Percentiles rank a stretch among this genome's conserved stretches.
phyloP scores from a whole-genome alignment of 768 basidiomycete genomes.

The Boletus vinaceobasis region DNA sequence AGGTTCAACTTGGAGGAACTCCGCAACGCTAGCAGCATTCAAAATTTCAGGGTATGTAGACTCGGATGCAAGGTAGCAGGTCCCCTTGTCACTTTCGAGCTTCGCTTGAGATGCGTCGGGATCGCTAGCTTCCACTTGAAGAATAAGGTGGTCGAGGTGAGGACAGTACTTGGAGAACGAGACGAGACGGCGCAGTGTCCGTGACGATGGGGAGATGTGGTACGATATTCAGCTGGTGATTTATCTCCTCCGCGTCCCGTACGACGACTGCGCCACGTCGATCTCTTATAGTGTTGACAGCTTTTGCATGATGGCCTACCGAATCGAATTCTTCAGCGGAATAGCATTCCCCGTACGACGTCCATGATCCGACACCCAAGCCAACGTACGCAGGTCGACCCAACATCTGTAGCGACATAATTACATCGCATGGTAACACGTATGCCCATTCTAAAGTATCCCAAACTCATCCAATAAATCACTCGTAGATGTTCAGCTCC shows the following conservation, averaged over 20 bases:
- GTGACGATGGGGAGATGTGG: not conserved
- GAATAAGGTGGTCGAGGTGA: too few relatives aligned
- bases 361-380: not conserved
- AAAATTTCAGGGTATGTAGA: too few relatives aligned
- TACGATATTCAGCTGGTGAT: too few relatives aligned
- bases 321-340: not conserved
- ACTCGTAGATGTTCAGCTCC: conserved; percentile 1
- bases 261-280: not conserved
- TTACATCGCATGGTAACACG: not conserved
- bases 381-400: too few relatives aligned
- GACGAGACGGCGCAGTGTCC: not conserved
- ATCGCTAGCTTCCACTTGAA: not conserved
- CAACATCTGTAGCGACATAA: not conserved
- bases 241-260: not conserved
- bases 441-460: not conserved
- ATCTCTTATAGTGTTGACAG: not conserved
- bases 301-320: not conserved
- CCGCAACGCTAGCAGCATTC: not conserved
- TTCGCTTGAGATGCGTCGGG: not conserved
- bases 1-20: not conserved
- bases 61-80: not conserved
- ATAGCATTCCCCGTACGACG: not conserved
- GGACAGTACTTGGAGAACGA: not conserved
- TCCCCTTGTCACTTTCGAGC: not conserved
- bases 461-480: not conserved